Percentiles rank a stretch among this genome's conserved stretches.
phyloP scores from a whole-genome alignment of 2,329 filamentous ascomycete species.

The Fusarium nodosum region DNA sequence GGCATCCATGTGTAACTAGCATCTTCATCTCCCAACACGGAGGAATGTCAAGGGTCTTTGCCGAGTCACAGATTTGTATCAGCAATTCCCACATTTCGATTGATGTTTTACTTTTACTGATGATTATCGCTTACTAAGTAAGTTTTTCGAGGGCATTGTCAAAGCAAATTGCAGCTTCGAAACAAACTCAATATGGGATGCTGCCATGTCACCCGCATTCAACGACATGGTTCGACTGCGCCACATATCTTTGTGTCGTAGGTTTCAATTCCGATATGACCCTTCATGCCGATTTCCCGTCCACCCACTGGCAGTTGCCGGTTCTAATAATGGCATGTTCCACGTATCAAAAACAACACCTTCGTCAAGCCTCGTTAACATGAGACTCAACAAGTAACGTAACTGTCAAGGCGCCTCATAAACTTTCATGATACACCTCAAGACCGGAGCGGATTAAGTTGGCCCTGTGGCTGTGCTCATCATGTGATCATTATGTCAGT shows the following conservation, averaged over 20 bases:
- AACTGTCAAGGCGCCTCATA: not conserved
- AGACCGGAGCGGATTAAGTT: conserved; percentile 22
- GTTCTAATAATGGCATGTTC: conserved; percentile 17
- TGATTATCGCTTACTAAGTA: not conserved
- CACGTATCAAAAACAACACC: conserved; percentile 2
- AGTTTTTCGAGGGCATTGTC: not conserved
- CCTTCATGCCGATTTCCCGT: conserved; percentile 43
- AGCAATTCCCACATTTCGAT: not conserved
- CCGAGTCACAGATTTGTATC: conserved; percentile 28
- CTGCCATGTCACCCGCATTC: conserved; percentile 5
- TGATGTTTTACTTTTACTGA: not conserved
- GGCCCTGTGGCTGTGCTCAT: conserved; percentile 42
- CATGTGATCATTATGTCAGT: conserved; percentile 50
- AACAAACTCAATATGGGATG: conserved; percentile 5
- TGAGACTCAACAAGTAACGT: conserved; percentile 13
- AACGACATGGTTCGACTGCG: conserved; percentile 27
- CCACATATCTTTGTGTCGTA: conserved; percentile 27
- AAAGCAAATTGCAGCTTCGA: conserved; percentile 5
- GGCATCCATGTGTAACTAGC: conserved; percentile 17
- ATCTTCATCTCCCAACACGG: conserved; percentile 23
- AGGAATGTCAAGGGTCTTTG: conserved; percentile 12
- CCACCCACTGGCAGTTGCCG: conserved; percentile 14
- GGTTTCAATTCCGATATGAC: conserved; percentile 7
- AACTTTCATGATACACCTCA: not conserved
- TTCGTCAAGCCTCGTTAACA: conserved; percentile 1